Base-by-base conservation (phyloP, 768 basidiomycete species). In the Russula emetica region DNA sequence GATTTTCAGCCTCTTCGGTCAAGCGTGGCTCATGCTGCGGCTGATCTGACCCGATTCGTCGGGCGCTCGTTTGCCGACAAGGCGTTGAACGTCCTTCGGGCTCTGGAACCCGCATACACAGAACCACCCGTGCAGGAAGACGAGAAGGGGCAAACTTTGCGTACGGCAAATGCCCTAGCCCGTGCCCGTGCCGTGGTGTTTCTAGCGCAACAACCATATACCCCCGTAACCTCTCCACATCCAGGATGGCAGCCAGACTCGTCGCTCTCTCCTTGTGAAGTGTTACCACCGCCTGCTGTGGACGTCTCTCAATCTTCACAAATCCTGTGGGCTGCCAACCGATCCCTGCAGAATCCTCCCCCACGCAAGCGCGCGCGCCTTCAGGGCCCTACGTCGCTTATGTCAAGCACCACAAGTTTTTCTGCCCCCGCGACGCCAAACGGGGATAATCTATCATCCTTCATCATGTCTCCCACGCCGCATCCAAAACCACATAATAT, bases 1-100 rank as follows among this genome's bases (percentile, higher is more conserved):
- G 90, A 87, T 28, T 88, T 88, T 49, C 83, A 82, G 32, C 78
- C 90, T 40, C 91, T 91, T 76, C 86, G 90, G 22, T 81, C 82
- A 38, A 88, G 86, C 69, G 87, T 93, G 70, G 82, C 81, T 69
- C 87, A 86, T 72, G 85, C 87, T 16, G 80, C 86, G 64, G 71
- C 77, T 14, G 85, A 84, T 22, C 78, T 92, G 32, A 86, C 88
- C 64, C 83, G 85, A 69, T 83, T 81, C 62, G 81, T 82, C 26
- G 86, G 84, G 22, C 77, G 82, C 60, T 77, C 84, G 0, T 83
- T 91, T 50, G 88, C 88, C 18, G 88, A 92, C 73, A 90, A 89
- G 72, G 87, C 84, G 6, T 80, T 81, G 65, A 83, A 85, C 63
- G 88, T 92, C 67, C 78, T 92, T 14, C 80, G 80, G 55, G 83